A percentile compares a stretch with the other conserved stretches of the same genome.
phyloP scores from a whole-genome alignment of 495 filamentous ascomycete species.

The Penicillium herquei region DNA sequence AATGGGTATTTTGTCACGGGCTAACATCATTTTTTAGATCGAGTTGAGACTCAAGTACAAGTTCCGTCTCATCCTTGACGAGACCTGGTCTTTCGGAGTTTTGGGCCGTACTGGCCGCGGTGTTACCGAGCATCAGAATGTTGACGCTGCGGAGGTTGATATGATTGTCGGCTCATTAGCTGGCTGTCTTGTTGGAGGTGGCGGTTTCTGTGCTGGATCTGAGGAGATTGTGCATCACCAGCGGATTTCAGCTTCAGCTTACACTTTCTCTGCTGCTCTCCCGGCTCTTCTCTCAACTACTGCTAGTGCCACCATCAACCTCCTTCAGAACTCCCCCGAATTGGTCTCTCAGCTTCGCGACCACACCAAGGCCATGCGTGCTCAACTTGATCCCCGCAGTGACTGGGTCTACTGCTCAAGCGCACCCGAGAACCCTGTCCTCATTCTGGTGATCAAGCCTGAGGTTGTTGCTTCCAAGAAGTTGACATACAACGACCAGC shows the following conservation, averaged over 20 bases:
- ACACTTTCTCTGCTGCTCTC: conserved; percentile 92
- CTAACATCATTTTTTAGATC: conserved; percentile 48
- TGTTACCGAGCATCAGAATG: conserved; percentile 92
- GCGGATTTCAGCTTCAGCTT: conserved; percentile 82
- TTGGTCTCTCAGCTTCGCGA: conserved; percentile 74
- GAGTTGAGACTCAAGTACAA: conserved; percentile 93
- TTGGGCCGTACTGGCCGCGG: conserved; percentile 88
- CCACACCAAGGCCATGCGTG: conserved; percentile 75
- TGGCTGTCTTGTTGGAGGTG: conserved; percentile 84
- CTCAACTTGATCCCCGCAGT: conserved; percentile 86
- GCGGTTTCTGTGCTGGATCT: conserved; percentile 91
- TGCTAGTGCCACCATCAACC: conserved; percentile 81
- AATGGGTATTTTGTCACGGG: neutral
- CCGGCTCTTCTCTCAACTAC: conserved; percentile 92
- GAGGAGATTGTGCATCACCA: conserved; percentile 93
- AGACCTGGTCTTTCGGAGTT: conserved; percentile 95
- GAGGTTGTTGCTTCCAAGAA: conserved; percentile 73
- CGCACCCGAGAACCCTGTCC: conserved; percentile 77
- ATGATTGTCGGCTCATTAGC: conserved; percentile 95
- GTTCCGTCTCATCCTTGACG: conserved; percentile 95
- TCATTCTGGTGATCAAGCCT: conserved; percentile 80
- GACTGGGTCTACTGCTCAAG: conserved; percentile 90
- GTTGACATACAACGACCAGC: conserved; percentile 71
- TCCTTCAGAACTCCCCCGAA: conserved; percentile 82
- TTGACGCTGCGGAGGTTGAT: conserved; percentile 85